A percentile compares a stretch with the other conserved stretches of the same genome.
phyloP scores from a whole-genome alignment of 108 stramenopile genomes.

The Chaetoceros tenuissimus region DNA sequence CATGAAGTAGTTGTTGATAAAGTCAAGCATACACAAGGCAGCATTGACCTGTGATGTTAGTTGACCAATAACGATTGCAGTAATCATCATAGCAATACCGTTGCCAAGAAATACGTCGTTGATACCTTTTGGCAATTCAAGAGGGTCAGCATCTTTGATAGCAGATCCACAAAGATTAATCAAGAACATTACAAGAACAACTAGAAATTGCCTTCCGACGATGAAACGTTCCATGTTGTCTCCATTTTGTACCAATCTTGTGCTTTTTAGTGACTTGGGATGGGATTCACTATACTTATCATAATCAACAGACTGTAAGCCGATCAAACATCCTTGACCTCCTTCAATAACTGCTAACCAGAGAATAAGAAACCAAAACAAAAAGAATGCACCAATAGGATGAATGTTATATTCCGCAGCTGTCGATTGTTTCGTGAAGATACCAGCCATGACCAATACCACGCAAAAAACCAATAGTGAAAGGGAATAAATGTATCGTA shows the following conservation, averaged over 20 bases:
- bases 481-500: constrained; percentile 27
- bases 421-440: constrained; percentile 35
- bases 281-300: constrained; percentile 41
- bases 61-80: constrained; percentile 27
- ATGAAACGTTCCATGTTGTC: constrained; percentile 69
- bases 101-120: constrained; percentile 35
- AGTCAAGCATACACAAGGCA: constrained; percentile 68
- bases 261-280: constrained; percentile 33
- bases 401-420: constrained; percentile 28
- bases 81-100: constrained; percentile 46
- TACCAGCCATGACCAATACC: constrained; percentile 39
- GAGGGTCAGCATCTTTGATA: constrained; percentile 17
- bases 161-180: constrained; percentile 42
- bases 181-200: constrained; percentile 46
- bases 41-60: constrained; percentile 33
- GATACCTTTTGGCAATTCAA: constrained; percentile 22
- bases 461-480: constrained; percentile 41
- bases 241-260: constrained; percentile 36
- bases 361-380: constrained; percentile 40
- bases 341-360: constrained; percentile 73
- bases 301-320: constrained; percentile 42
- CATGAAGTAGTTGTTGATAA: constrained; percentile 71
- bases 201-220: constrained; percentile 59
- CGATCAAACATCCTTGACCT: constrained; percentile 55
- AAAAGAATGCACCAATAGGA: constrained; percentile 28